A percentile compares a stretch with the other conserved stretches of the same genome.
Evolutionary conservation across 2,329 filamentous ascomycete species (phyloP).

Genomic region (Aspergillus bombycis): DNA sequence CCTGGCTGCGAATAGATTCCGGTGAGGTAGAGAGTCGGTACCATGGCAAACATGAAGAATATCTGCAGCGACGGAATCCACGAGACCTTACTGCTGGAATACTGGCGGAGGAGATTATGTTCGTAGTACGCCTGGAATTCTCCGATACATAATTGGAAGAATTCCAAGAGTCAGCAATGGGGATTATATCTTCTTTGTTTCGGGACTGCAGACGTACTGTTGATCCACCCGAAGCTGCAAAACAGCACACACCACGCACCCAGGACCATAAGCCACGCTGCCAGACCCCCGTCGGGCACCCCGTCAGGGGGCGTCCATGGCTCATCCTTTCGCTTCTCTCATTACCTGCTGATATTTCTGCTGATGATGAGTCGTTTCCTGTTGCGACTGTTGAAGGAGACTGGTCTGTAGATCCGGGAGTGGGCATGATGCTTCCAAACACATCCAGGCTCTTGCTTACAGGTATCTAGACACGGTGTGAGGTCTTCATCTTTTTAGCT

Average conservation of each 20-base stretch:
- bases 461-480: fast-evolving
- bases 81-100: constrained; percentile 13
- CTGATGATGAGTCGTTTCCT: background rate
- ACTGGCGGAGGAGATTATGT: background rate
- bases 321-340: background rate
- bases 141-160: constrained; percentile 12
- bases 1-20: background rate
- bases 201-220: constrained; percentile 1
- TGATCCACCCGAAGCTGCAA: constrained; percentile 12
- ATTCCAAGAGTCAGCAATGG: background rate
- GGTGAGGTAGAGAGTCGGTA: background rate
- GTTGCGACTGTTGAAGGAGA: background rate
- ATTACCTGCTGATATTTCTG: background rate
- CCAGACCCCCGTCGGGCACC: background rate
- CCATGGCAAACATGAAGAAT: constrained; percentile 19
- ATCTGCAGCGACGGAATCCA: constrained; percentile 19
- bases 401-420: background rate
- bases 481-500: no score
- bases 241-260: constrained; percentile 12
- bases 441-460: background rate
- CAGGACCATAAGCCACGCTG: constrained; percentile 9
- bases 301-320: background rate
- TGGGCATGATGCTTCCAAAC: background rate
- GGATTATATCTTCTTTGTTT: background rate
- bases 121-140: constrained; percentile 19